Conservation (phyloP, 1,139 yeast genomes). For the Magnusiomyces suaveolens region DNA sequence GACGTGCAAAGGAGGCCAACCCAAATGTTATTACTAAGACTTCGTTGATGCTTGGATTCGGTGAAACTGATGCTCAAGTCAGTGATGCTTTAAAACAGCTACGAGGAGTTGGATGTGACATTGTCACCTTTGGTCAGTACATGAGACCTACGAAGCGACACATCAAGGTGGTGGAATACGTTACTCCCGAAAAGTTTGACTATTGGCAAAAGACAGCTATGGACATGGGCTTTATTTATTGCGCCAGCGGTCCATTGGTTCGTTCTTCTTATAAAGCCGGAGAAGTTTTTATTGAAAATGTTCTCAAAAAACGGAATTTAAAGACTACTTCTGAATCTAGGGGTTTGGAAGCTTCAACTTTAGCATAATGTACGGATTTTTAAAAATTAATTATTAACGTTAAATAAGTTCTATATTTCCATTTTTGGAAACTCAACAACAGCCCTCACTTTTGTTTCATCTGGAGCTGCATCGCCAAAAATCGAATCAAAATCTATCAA, state of each 20-base stretch:
- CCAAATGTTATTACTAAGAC: slow-evolving; percentile 83
- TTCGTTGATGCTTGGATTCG: slow-evolving; percentile 92
- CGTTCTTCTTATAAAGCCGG: slow-evolving; percentile 98
- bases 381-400: background rate
- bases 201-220: slow-evolving; percentile 84
- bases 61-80: slow-evolving; percentile 88
- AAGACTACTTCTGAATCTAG: background rate
- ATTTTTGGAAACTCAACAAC: slow-evolving; percentile 2
- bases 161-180: slow-evolving; percentile 94
- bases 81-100: slow-evolving; percentile 65
- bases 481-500: slow-evolving; percentile 57
- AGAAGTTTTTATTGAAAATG: slow-evolving; percentile 93
- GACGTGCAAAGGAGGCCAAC: slow-evolving; percentile 67
- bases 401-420: background rate
- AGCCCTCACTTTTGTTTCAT: slow-evolving; percentile 2
- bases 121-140: slow-evolving; percentile 96
- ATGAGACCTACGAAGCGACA: slow-evolving; percentile 99
- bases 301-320: slow-evolving; percentile 55
- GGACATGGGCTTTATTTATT: slow-evolving; percentile 86
- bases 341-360: background rate
- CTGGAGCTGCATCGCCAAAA: slow-evolving; percentile 39
- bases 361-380: background rate
- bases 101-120: slow-evolving; percentile 59
- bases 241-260: slow-evolving; percentile 95
- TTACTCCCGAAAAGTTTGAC: slow-evolving; percentile 90